Evolutionary conservation across 306 rosid genomes (phyloP).

Genomic region (Macrotyloma uniflorum): DNA sequence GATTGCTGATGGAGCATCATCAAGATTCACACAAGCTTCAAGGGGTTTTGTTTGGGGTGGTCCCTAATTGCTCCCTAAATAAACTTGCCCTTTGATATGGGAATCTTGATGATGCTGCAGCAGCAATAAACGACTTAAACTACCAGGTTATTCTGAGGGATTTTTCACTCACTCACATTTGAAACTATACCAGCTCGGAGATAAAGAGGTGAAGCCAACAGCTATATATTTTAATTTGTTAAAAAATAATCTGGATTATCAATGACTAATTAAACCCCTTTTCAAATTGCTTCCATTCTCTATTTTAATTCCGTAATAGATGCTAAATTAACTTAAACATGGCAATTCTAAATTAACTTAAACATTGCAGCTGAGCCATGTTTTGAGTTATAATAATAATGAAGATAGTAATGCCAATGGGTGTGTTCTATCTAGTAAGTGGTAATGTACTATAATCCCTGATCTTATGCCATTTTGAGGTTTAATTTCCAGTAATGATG

Average conservation of each 20-base stretch:
- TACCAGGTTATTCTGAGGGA: slow-evolving; percentile 22
- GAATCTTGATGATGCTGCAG: slow-evolving; percentile 99
- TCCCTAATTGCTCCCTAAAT: slow-evolving; percentile 28
- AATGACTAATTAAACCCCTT: not conserved
- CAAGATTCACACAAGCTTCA: slow-evolving; percentile 83
- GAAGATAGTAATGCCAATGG: not conserved
- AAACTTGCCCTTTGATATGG: slow-evolving; percentile 42
- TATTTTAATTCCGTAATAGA: not conserved
- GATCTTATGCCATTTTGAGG: slow-evolving; percentile 38
- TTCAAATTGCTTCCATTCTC: not conserved
- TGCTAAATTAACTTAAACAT: not conserved
- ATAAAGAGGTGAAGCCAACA: slow-evolving; percentile 38
- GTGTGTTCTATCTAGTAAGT: not conserved
- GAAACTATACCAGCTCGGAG: slow-evolving; percentile 11
- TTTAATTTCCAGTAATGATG: slow-evolving; percentile 33
- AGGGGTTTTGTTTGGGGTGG: slow-evolving; percentile 34
- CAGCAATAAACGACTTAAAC: slow-evolving; percentile 65
- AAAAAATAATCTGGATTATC: not conserved
- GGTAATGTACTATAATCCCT: slow-evolving; percentile 18
- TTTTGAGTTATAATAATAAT: not conserved
- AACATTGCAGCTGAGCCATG: slow-evolving; percentile 12
- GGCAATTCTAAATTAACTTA: not conserved
- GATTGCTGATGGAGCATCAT: slow-evolving; percentile 77
- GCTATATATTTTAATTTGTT: not conserved
- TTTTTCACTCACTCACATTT: not conserved